Evolutionary conservation across 257 asterid species (phyloP).

Genomic region (Solanum ahanhuiri): DNA sequence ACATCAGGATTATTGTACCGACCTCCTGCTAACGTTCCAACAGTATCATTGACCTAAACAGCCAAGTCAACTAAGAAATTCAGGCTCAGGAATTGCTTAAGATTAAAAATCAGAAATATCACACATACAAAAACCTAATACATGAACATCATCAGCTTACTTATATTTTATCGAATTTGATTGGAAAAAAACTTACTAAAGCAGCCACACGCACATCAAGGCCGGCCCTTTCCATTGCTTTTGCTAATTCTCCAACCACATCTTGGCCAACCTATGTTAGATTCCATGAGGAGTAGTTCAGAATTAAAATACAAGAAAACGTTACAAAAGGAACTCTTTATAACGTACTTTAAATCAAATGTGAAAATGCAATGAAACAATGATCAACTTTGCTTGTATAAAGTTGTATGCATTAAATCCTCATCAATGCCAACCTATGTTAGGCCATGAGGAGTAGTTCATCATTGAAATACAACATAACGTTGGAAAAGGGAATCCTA

Average conservation of each 20-base stretch:
- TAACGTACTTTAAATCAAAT: background rate
- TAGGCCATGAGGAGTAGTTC: background rate
- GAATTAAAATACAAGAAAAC: background rate
- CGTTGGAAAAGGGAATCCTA: background rate
- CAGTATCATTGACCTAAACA: constrained; percentile 82
- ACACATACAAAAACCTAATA: background rate
- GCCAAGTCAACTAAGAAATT: background rate
- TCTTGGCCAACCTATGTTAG: constrained; percentile 67
- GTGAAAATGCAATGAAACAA: background rate
- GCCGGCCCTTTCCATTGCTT: constrained; percentile 72
- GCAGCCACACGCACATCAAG: constrained; percentile 84
- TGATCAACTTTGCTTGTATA: background rate
- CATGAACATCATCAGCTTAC: background rate
- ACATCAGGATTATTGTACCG: constrained; percentile 55
- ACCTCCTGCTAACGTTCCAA: constrained; percentile 91
- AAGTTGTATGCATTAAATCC: background rate
- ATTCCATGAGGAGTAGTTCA: background rate
- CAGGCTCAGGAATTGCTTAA: background rate
- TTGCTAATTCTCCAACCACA: constrained; percentile 63
- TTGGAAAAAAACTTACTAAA: constrained; percentile 35
- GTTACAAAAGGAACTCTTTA: background rate
- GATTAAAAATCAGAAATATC: background rate
- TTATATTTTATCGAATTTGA: background rate
- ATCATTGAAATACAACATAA: background rate
- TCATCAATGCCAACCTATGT: constrained; percentile 32